A percentile compares a stretch with the other conserved stretches of the same genome.
Evolutionary conservation across 1,284 basidiomycete genomes (phyloP).

Genomic region (Ustilago loliicola): DNA sequence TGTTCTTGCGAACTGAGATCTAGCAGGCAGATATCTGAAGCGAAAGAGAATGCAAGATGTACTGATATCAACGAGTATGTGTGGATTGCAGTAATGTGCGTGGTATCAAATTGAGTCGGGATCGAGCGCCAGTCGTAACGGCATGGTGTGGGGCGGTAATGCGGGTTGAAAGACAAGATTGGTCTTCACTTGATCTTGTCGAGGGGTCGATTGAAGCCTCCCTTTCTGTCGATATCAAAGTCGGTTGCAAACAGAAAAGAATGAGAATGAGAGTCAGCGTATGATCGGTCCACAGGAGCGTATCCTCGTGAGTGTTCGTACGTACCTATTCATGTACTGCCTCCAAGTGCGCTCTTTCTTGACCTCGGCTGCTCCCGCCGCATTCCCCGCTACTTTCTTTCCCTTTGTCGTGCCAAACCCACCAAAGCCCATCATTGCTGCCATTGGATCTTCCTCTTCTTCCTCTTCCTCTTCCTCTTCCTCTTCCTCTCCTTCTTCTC

Average conservation of each 20-base stretch:
- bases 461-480: constrained; percentile 24
- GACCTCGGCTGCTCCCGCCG: constrained; percentile 76
- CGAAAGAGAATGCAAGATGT: too few species aligned
- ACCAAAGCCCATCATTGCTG: constrained; percentile 87
- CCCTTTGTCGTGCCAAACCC: constrained; percentile 89
- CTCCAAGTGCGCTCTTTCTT: constrained; percentile 94
- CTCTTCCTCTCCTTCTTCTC: constrained; percentile 8
- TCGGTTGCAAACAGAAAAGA: neutral
- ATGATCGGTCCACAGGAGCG: neutral
- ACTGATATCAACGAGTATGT: neutral
- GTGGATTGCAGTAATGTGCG: neutral
- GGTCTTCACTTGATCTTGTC: constrained; percentile 58
- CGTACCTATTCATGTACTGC: constrained; percentile 86
- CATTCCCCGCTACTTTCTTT: constrained; percentile 79
- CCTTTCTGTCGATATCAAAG: constrained; percentile 27
- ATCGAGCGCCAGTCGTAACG: too few species aligned
- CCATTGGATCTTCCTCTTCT: constrained; percentile 75
- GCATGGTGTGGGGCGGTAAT: too few species aligned
- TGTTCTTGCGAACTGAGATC: constrained; percentile 71
- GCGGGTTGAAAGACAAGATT: too few species aligned
- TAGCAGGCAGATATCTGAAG: neutral
- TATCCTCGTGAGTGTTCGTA: neutral
- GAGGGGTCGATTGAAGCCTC: constrained; percentile 58
- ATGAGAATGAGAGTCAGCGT: neutral
- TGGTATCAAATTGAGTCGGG: neutral